phyloP scores from a whole-genome alignment of 192 early-diverging fungal genomes.

The Piromyces sp. region DNA sequence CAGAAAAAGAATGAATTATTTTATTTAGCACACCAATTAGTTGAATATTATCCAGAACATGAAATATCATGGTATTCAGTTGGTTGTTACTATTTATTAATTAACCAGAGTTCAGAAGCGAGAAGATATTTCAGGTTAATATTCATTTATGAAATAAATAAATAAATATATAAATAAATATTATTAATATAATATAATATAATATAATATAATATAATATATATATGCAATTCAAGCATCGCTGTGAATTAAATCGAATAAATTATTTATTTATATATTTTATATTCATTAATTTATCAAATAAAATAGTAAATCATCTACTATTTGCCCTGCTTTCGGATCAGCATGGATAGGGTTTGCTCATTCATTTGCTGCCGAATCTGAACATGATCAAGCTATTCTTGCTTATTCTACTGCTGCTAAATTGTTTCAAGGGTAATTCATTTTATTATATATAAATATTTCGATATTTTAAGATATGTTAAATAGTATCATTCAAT shows the following conservation, averaged over 20 bases:
- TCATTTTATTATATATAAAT: not conserved
- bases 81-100: conserved; percentile 56
- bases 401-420: conserved; percentile 46
- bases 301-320: conserved; percentile 25
- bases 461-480: too few relatives aligned
- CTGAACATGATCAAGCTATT: conserved; percentile 59
- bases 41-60: conserved; percentile 34
- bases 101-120: conserved; percentile 39
- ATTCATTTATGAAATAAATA: not conserved
- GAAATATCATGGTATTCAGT: conserved; percentile 57
- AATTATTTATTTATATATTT: too few relatives aligned
- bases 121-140: conserved; percentile 35
- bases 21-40: conserved; percentile 49
- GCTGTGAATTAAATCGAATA: too few relatives aligned
- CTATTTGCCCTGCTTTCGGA: conserved; percentile 39
- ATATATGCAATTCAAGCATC: too few relatives aligned
- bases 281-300: too few relatives aligned
- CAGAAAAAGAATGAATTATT: conserved; percentile 48
- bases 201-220: too few relatives aligned
- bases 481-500: too few relatives aligned
- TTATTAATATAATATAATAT: too few relatives aligned
- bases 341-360: conserved; percentile 66
- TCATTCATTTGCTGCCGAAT: conserved; percentile 57
- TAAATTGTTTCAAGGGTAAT: conserved; percentile 48
- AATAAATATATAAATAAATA: conserved; percentile 1